Evolutionary conservation across 441 rosid species (phyloP), one percentile per base, ranked within the genome.

Genomic region (Cnidoscolus chayamansa): DNA sequence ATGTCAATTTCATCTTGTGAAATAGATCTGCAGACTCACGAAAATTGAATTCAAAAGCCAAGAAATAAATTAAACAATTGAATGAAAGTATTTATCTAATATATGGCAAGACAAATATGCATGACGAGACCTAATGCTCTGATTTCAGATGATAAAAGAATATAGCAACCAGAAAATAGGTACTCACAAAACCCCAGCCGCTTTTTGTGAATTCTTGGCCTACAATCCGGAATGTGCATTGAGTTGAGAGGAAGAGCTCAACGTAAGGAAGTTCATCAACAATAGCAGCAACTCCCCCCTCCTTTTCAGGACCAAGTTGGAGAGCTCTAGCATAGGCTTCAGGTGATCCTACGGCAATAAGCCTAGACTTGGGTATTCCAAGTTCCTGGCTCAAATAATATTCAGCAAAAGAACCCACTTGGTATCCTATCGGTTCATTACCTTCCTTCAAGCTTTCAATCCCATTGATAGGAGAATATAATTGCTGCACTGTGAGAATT

Each of bases 111-210:
- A 50, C 13, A 40, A 65, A 19, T 48, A 17, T 17, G 35, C 17
- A 50, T 31, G 0, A 40, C 45, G 7, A 25, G 62, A 73, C 17
- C 53, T 48, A 32, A 32, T 7, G 50, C 43, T 65, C 31, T 63
- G 31, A 50, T 59, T 63, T 66, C 7, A 45, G 15, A 25, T 15
- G 51, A 31, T 65, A 51, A 57, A 48, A 48, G 50, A n/a, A 67
- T 12, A 50, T 6, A 76, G 10, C 31, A 55, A 54, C 51, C 49
- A 65, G 50, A 59, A 65, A 50, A 48, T n/a, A 72, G 73, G 48
- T 74, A 89, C 98, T 90, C 78, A 93, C 97, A 65, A 91, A 93
- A 58, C 97, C 97, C 96, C 97, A 91, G 68, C 92, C 90, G 37
- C 94, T 86, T 84, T 88, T 93, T 25, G 97, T 90, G 65, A 93